These are phyloP conservation scores for Neurospora tetraspora DNA, from an alignment of 495 filamentous ascomycete genomes.

Conservation along the genomic window DNA sequence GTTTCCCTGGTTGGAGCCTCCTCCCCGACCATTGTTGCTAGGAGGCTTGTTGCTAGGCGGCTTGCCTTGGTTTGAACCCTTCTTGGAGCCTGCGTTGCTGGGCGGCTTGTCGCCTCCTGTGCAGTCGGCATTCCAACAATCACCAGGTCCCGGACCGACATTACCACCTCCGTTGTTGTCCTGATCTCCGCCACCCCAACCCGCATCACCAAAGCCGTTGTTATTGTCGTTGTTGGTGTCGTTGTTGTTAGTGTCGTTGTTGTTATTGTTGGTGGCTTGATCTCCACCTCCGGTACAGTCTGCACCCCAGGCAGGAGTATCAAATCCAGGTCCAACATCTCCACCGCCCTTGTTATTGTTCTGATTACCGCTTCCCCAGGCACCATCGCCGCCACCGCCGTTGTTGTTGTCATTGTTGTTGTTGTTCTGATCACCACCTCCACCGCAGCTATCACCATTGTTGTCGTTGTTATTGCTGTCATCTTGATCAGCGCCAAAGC, in stretches of 20 bases:
- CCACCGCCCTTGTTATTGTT: not conserved
- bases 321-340: not conserved
- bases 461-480: not conserved
- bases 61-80: too few relatives aligned
- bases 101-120: not conserved
- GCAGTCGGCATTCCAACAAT: not conserved
- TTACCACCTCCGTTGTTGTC: not conserved
- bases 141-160: not conserved
- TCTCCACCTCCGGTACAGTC: not conserved
- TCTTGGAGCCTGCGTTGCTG: too few relatives aligned
- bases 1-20: not conserved
- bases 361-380: not conserved
- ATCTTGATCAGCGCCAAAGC: not conserved
- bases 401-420: not conserved
- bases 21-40: not conserved
- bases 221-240: not conserved
- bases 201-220: too few relatives aligned
- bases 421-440: not conserved
- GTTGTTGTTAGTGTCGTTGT: not conserved
- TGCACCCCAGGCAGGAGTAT: not conserved
- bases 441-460: not conserved
- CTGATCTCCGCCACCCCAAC: not conserved
- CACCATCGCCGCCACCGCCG: not conserved
- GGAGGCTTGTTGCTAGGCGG: not conserved
- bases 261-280: not conserved